Evolutionary conservation across 257 asterid species (phyloP).

Genomic region (Cinchona pubescens): DNA sequence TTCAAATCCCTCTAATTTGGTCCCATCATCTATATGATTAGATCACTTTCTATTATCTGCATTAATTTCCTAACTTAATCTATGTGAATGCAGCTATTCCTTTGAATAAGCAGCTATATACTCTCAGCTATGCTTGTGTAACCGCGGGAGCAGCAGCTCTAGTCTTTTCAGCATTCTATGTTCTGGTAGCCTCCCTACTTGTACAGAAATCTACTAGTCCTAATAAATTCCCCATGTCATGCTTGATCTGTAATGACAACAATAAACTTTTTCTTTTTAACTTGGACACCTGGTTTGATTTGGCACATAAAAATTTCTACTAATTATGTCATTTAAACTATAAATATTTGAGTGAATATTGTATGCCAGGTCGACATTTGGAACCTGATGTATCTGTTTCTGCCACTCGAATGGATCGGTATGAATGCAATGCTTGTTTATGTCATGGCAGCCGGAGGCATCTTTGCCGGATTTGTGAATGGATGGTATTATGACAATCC

Average conservation of each 20-base stretch:
- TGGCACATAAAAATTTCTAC: background rate
- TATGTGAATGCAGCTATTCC: slow-evolving; percentile 58
- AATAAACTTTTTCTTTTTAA: background rate
- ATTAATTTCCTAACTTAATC: slow-evolving; percentile 3
- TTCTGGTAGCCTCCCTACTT: slow-evolving; percentile 38
- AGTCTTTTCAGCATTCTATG: slow-evolving; percentile 59
- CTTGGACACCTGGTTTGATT: background rate
- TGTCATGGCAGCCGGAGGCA: slow-evolving; percentile 73
- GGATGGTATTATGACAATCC: slow-evolving; percentile 79
- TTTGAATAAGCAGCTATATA: slow-evolving; percentile 67
- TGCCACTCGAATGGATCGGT: slow-evolving; percentile 77
- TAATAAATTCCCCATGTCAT: background rate
- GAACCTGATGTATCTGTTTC: slow-evolving; percentile 41
- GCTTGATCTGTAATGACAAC: background rate
- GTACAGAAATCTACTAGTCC: background rate
- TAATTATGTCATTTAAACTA: too few species aligned
- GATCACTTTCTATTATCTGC: background rate
- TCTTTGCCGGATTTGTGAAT: slow-evolving; percentile 69
- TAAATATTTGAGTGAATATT: background rate
- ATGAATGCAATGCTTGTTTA: slow-evolving; percentile 86
- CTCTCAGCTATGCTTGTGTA: slow-evolving; percentile 69
- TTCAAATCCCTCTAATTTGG: background rate
- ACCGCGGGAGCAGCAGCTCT: slow-evolving; percentile 75
- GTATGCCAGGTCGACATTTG: slow-evolving; percentile 52
- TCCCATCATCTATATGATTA: too few species aligned